phyloP scores from a whole-genome alignment of 1,139 yeast species.

The Debaryomyces psychrophilus region DNA sequence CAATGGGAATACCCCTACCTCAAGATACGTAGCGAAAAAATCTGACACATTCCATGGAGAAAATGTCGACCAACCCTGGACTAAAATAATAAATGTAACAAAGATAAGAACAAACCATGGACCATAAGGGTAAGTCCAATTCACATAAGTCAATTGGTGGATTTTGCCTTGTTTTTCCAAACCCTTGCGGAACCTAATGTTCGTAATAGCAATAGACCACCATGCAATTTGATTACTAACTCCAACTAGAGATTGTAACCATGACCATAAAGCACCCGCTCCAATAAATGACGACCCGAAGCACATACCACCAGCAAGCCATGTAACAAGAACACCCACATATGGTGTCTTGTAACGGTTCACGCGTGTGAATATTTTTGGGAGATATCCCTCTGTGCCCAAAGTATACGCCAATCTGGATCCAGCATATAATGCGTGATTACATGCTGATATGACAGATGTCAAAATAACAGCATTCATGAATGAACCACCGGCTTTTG shows the following conservation, averaged over 20 bases:
- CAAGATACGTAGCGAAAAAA: slow-evolving; percentile 43
- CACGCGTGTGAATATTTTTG: slow-evolving; percentile 36
- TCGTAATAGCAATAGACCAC: slow-evolving; percentile 45
- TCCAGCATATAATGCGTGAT: slow-evolving; percentile 49
- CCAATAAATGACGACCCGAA: slow-evolving; percentile 50
- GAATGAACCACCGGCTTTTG: slow-evolving; percentile 47
- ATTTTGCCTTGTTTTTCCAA: slow-evolving; percentile 39
- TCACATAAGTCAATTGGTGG: slow-evolving; percentile 36
- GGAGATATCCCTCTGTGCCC: slow-evolving; percentile 46
- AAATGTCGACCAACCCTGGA: slow-evolving; percentile 56
- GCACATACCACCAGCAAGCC: slow-evolving; percentile 47
- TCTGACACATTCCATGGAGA: slow-evolving; percentile 46
- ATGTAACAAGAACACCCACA: slow-evolving; percentile 43
- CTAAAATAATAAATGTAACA: slow-evolving; percentile 39
- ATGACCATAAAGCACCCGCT: slow-evolving; percentile 47
- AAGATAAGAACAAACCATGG: slow-evolving; percentile 42
- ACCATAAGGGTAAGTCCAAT: slow-evolving; percentile 49
- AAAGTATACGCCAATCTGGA: slow-evolving; percentile 45
- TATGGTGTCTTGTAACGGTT: slow-evolving; percentile 44
- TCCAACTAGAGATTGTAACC: slow-evolving; percentile 49
- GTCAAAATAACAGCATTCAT: slow-evolving; percentile 51
- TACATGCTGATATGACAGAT: slow-evolving; percentile 50
- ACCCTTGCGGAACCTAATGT: slow-evolving; percentile 45
- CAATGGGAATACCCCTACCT: slow-evolving; percentile 42
- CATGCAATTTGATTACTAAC: slow-evolving; percentile 47